phyloP scores from a whole-genome alignment of 2,329 filamentous ascomycete species.

The Madurella mycetomatis region DNA sequence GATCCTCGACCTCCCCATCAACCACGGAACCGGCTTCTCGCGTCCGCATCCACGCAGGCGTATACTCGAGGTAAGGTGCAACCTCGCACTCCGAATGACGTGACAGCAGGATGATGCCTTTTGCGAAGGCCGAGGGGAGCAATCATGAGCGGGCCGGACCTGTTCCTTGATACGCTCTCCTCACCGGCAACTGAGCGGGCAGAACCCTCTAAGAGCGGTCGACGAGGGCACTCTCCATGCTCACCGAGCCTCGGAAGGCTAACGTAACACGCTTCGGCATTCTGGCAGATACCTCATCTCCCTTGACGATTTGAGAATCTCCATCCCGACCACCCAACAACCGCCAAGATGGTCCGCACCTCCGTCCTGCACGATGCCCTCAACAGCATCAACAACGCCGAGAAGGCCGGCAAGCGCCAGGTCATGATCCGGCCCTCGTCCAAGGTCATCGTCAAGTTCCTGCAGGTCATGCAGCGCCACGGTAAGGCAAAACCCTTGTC shows the following conservation, averaged over 20 bases:
- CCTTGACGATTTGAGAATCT: slow-evolving; percentile 76
- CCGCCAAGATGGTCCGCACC: slow-evolving; percentile 96
- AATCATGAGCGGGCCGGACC: slow-evolving; percentile 45
- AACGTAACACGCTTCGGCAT: slow-evolving; percentile 49
- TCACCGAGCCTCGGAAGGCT: slow-evolving; percentile 57
- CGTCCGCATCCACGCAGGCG: slow-evolving; percentile 17
- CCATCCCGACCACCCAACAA: slow-evolving; percentile 39
- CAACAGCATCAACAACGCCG: slow-evolving; percentile 99
- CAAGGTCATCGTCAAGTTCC: slow-evolving; percentile 99
- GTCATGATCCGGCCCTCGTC: slow-evolving; percentile 96
- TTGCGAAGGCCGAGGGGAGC: slow-evolving; percentile 54
- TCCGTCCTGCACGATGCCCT: slow-evolving; percentile 99
- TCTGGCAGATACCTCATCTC: slow-evolving; percentile 60
- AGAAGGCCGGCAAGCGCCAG: slow-evolving; percentile 99
- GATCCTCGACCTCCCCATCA: slow-evolving; percentile 17
- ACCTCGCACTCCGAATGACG: slow-evolving; percentile 24
- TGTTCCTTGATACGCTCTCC: slow-evolving; percentile 55
- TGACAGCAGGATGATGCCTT: slow-evolving; percentile 28
- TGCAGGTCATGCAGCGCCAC: slow-evolving; percentile 98
- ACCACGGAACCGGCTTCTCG: slow-evolving; percentile 8
- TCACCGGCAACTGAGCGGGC: slow-evolving; percentile 60
- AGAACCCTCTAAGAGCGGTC: slow-evolving; percentile 57
- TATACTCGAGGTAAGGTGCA: slow-evolving; percentile 29
- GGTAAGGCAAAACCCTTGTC: slow-evolving; percentile 58
- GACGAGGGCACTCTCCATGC: slow-evolving; percentile 66